Evolutionary conservation across 1,284 basidiomycete species (phyloP), one percentile per base, ranked within the genome.

Genomic region (Puccinia polysora): DNA sequence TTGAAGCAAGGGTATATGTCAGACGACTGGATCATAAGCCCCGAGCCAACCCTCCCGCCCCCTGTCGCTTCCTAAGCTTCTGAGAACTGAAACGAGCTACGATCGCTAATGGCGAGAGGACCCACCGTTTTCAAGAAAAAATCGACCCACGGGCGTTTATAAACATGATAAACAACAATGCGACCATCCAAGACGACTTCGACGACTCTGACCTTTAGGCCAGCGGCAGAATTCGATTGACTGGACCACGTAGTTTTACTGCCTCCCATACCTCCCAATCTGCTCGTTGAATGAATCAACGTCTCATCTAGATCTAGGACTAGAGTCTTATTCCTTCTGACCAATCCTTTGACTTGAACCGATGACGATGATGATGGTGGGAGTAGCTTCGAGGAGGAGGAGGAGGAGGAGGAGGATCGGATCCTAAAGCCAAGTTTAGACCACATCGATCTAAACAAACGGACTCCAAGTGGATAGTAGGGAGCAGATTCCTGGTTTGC

Each of bases 221-320:
- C 74, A 2, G 75, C 73, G 25, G 71, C 74, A 28, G 74, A 77
- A n/a, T 55, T 43, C 2, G 65, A 74, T 74, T 65, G 76, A 75
- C 2, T 76, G 73, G 0, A 75, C 30, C 58, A 50, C 4, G 32
- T 36, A 40, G 43, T 49, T 7, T 52, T 60, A 74, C 59, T 38
- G 78, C 79, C 75, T 81, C 75, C 76, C n/a, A 76, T 77, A 38
- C 68, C 68, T n/a, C 68, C 68, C 65, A 75, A 64, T 69, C 88
- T 52, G 30, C 91, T 91, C 0, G 93, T 98, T 1, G 94, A 97
- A 79, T 98, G 95, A 74, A 98, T 97, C 70, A 98, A 86, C 0
- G 95, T 98, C 82, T 98, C 95, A 80, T 98, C 95, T 49, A 98
- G 83, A 81, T 98, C 95, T 58, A 98, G 86, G 23, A 97, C 92